phyloP scores from a whole-genome alignment of 148 eudicot genomes.

The Amaranthus palmeri region DNA sequence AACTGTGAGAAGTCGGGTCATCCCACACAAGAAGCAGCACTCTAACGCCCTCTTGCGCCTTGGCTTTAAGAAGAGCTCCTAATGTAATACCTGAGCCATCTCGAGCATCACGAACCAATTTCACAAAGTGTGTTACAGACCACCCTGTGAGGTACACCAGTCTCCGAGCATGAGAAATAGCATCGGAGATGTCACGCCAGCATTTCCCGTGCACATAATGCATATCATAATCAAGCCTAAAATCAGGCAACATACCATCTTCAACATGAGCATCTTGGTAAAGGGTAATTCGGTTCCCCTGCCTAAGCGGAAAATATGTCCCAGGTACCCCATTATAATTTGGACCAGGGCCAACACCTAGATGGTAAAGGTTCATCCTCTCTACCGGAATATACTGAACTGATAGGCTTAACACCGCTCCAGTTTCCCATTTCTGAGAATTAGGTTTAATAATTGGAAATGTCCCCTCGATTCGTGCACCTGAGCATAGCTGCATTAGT shows the following conservation, averaged over 20 bases:
- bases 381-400: slow-evolving; percentile 63
- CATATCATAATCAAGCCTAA: slow-evolving; percentile 49
- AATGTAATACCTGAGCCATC: slow-evolving; percentile 33
- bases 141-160: slow-evolving; percentile 85
- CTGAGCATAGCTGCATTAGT: slow-evolving; percentile 36
- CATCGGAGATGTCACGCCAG: slow-evolving; percentile 74
- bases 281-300: slow-evolving; percentile 68
- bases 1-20: slow-evolving; percentile 74
- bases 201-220: slow-evolving; percentile 63
- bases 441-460: slow-evolving; percentile 48
- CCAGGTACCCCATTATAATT: slow-evolving; percentile 64
- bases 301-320: slow-evolving; percentile 77
- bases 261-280: slow-evolving; percentile 89
- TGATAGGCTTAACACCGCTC: slow-evolving; percentile 52
- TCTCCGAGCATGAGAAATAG: slow-evolving; percentile 65
- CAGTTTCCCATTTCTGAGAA: slow-evolving; percentile 46
- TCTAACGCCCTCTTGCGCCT: slow-evolving; percentile 88
- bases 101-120: slow-evolving; percentile 51
- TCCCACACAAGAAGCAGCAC: slow-evolving; percentile 88
- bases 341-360: slow-evolving; percentile 57
- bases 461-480: slow-evolving; percentile 45
- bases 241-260: slow-evolving; percentile 55
- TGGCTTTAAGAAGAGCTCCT: slow-evolving; percentile 67
- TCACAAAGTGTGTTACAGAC: slow-evolving; percentile 70
- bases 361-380: slow-evolving; percentile 39